Evolutionary conservation across 108 stramenopile genomes (phyloP).

Genomic region (Fragilaria radians): DNA sequence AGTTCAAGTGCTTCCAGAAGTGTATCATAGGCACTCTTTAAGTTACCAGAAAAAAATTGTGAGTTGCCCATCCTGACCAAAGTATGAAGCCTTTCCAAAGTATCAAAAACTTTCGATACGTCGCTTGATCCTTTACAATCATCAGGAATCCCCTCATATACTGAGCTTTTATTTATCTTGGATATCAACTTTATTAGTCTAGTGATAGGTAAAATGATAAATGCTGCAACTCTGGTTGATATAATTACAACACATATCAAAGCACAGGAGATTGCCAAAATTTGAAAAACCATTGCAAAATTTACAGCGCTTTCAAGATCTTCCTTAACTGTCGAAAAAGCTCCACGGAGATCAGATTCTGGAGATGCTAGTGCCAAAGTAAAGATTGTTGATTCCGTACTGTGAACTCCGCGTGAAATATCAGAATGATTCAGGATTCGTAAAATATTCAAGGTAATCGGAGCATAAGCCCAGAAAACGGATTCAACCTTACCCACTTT

Average conservation of each 20-base stretch:
- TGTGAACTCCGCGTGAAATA: conserved; percentile 9
- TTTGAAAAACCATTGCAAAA: conserved; percentile 8
- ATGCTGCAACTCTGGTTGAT: conserved; percentile 10
- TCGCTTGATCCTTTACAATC: conserved; percentile 12
- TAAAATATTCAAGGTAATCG: conserved; percentile 17
- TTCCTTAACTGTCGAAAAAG: conserved; percentile 9
- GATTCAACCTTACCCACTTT: background rate
- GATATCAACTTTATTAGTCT: conserved; percentile 18
- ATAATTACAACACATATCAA: conserved; percentile 8
- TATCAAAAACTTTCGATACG: conserved; percentile 20
- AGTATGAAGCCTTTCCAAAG: conserved; percentile 32
- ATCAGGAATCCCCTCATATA: background rate
- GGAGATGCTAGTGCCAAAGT: background rate
- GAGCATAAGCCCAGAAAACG: conserved; percentile 6
- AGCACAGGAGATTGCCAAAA: conserved; percentile 10
- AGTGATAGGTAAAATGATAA: conserved; percentile 15
- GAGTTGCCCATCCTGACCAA: conserved; percentile 30
- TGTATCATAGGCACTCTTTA: conserved; percentile 29
- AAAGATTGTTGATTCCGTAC: background rate
- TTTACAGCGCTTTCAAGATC: conserved; percentile 5
- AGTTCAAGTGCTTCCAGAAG: conserved; percentile 24
- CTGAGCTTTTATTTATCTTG: background rate
- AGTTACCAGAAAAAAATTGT: conserved; percentile 38
- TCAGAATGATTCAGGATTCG: conserved; percentile 10
- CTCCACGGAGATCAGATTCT: background rate